Percentiles rank a stretch among this genome's conserved stretches.
Evolutionary conservation across 2,329 filamentous ascomycete species (phyloP).

Genomic region (Xylariaceae sp.): DNA sequence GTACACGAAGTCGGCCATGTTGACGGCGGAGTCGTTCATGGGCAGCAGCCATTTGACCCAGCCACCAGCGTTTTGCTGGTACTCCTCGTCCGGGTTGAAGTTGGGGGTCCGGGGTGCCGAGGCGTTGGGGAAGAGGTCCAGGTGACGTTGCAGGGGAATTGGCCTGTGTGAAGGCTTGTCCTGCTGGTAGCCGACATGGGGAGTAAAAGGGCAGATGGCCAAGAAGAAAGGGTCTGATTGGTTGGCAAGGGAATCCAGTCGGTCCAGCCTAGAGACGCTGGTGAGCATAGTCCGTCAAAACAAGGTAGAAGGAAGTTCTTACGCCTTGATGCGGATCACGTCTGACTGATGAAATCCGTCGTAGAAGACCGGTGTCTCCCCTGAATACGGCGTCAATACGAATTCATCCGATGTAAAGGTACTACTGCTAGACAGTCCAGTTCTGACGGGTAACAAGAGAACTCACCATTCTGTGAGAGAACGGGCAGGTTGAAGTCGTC

Average conservation of each 20-base stretch:
- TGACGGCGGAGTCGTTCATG: conserved; percentile 4
- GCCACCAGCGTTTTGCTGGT: conserved; percentile 1
- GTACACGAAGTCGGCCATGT: conserved; percentile 4
- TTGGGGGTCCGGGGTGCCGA: conserved; percentile 2
- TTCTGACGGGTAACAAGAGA: background rate
- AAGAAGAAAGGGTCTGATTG: conserved; percentile 2
- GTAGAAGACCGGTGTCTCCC: conserved; percentile 13
- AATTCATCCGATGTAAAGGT: background rate
- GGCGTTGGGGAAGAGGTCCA: background rate
- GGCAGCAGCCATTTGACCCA: conserved; percentile 3
- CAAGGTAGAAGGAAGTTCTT: conserved; percentile 10
- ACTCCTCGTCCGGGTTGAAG: conserved; percentile 3
- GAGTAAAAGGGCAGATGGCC: conserved; percentile 1
- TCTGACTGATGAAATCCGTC: conserved; percentile 17
- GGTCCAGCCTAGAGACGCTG: conserved; percentile 1
- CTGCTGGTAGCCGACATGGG: conserved; percentile 2
- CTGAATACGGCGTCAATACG: background rate
- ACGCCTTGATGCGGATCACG: conserved; percentile 19
- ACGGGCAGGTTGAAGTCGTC: conserved; percentile 20
- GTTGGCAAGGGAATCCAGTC: conserved; percentile 1
- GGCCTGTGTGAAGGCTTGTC: conserved; percentile 3
- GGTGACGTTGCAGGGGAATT: conserved; percentile 1
- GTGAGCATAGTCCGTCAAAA: conserved; percentile 16
- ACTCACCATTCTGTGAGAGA: conserved; percentile 15
- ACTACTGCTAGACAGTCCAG: background rate